Evolutionary conservation across 805 yeast genomes (phyloP).

Genomic region (Teunomyces lycoperdinae): DNA sequence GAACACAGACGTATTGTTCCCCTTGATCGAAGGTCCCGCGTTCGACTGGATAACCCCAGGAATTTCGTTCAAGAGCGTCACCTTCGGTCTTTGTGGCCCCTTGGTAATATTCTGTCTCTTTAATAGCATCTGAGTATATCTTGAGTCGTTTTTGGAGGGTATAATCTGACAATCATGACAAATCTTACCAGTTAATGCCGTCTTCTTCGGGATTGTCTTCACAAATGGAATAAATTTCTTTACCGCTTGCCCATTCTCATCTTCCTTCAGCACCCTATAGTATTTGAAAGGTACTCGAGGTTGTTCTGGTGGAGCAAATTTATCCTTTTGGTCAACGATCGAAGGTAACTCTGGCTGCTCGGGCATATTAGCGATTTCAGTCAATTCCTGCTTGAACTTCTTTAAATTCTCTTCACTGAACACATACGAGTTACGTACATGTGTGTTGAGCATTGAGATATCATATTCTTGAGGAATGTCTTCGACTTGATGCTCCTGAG

Average conservation of each 20-base stretch:
- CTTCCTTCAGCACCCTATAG: slow-evolving; percentile 32
- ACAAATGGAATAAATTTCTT: slow-evolving; percentile 69
- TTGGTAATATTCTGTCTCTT: slow-evolving; percentile 52
- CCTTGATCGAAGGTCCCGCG: slow-evolving; percentile 78
- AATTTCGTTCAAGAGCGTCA: slow-evolving; percentile 69
- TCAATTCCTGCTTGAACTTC: slow-evolving; percentile 49
- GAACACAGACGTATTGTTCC: slow-evolving; percentile 66
- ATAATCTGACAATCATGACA: slow-evolving; percentile 89
- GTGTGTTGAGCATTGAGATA: slow-evolving; percentile 69
- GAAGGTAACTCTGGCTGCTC: slow-evolving; percentile 48
- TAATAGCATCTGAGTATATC: slow-evolving; percentile 59
- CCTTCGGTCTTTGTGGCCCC: slow-evolving; percentile 55
- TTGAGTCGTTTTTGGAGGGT: slow-evolving; percentile 72
- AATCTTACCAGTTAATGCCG: slow-evolving; percentile 81
- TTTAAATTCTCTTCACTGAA: slow-evolving; percentile 83
- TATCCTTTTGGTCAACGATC: slow-evolving; percentile 22
- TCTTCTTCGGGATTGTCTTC: slow-evolving; percentile 84
- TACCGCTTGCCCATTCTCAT: slow-evolving; percentile 19
- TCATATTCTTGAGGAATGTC: slow-evolving; percentile 82
- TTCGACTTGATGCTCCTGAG: slow-evolving; percentile 22
- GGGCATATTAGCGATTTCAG: slow-evolving; percentile 52
- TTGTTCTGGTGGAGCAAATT: slow-evolving; percentile 9
- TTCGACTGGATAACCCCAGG: slow-evolving; percentile 88
- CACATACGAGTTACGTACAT: slow-evolving; percentile 81
- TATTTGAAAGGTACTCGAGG: slow-evolving; percentile 17